phyloP scores from a whole-genome alignment of 176 grass and related monocot genomes.

The Cenchrus americanus region DNA sequence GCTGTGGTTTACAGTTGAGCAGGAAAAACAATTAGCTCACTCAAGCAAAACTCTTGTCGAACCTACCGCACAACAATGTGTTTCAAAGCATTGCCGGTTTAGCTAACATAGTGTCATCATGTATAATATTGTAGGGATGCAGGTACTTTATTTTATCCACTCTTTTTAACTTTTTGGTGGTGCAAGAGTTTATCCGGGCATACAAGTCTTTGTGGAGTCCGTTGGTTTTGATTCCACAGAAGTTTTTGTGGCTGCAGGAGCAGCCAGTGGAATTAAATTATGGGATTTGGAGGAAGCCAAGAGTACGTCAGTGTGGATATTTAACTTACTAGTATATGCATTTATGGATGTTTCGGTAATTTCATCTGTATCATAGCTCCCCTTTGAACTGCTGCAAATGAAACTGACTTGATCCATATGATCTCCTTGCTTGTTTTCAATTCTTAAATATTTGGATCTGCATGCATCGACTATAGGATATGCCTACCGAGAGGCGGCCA shows the following conservation, averaged over 20 bases:
- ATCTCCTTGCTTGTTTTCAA: too few species aligned
- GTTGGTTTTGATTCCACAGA: constrained; percentile 90
- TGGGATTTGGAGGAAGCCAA: constrained; percentile 96
- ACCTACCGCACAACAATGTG: neutral
- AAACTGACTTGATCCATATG: too few species aligned
- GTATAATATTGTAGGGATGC: neutral
- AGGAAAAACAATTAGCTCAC: constrained; percentile 15
- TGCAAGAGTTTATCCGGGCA: constrained; percentile 90
- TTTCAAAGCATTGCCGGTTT: neutral
- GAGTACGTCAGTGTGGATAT: constrained; percentile 53
- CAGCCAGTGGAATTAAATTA: constrained; percentile 93
- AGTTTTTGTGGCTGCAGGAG: constrained; percentile 91
- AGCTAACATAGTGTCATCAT: neutral
- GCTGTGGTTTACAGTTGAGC: neutral
- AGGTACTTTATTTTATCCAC: constrained; percentile 15
- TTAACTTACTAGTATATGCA: constrained; percentile 19
- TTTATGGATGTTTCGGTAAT: constrained; percentile 17
- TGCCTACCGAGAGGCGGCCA: too few species aligned
- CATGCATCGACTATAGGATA: too few species aligned
- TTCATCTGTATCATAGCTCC: too few species aligned
- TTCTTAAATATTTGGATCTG: too few species aligned
- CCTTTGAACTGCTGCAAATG: too few species aligned
- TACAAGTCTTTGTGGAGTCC: constrained; percentile 89
- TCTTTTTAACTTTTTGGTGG: constrained; percentile 16
- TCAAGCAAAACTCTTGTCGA: neutral